Conservation (phyloP, 129 eudicot genomes). For the Chrysanthemum lavandulifolium region DNA sequence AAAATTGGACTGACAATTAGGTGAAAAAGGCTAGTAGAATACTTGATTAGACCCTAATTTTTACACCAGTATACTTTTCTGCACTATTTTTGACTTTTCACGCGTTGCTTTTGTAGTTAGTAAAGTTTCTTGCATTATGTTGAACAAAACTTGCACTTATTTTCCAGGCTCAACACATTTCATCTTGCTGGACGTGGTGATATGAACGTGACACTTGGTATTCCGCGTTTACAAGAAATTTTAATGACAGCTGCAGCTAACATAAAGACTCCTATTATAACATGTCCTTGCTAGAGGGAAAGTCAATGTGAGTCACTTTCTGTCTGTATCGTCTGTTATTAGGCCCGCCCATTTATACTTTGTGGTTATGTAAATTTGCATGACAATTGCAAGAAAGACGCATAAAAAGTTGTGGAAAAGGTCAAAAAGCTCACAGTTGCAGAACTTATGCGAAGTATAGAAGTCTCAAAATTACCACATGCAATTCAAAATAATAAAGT, state of each 20-base stretch:
- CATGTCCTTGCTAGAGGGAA: constrained; percentile 66
- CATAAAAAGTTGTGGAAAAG: constrained; percentile 59
- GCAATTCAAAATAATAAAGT: constrained; percentile 32
- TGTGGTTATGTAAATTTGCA: neutral
- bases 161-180: constrained; percentile 85
- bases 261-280: constrained; percentile 89
- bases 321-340: neutral
- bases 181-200: constrained; percentile 99
- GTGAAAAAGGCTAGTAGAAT: too few relatives aligned
- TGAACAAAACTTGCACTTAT: neutral
- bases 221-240: constrained; percentile 97
- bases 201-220: constrained; percentile 97
- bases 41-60: too few relatives aligned
- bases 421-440: constrained; percentile 71
- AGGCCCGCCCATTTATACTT: neutral
- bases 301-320: constrained; percentile 55
- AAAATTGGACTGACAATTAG: too few relatives aligned
- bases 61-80: too few relatives aligned
- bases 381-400: constrained; percentile 62
- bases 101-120: neutral
- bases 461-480: constrained; percentile 51
- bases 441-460: constrained; percentile 75
- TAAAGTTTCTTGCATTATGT: neutral
- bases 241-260: constrained; percentile 76
- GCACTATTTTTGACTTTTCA: neutral